Base-by-base conservation (phyloP, 2,329 filamentous ascomycete genomes). In the Aspergillus spinulosporus region DNA sequence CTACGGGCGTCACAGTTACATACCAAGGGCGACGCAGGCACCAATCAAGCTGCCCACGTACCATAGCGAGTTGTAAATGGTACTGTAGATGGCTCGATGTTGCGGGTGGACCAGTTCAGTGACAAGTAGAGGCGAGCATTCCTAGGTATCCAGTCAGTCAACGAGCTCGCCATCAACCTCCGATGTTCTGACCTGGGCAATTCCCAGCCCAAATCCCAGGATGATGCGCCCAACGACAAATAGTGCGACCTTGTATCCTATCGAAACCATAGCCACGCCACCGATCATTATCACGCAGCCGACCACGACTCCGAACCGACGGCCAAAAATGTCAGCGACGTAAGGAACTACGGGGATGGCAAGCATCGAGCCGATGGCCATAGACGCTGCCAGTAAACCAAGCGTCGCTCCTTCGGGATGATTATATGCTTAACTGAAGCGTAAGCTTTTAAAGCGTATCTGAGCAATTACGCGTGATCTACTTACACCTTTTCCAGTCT, bases 331-430 rank as follows among this genome's bases (percentile, higher is more conserved):
- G 72, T 82, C 80, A 31, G 78, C 77, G 21, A 74, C 72, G 64
- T 78, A 81, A 12, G 78, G 77, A 3, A 76, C 75, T 45, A 79
- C 69, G 3, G 78, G 76, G n/a, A 81, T 68, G 34, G 78, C 77
- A 11, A 73, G 70, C 34, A 82, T 69, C 9, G 76, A 78, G 53
- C 80, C 80, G 47, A 81, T 72, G 43, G 76, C 76, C 75, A 80
- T 78, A 60, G 80, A 80, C 49, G 73, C 74, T 54, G 75, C 76
- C 37, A 80, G 70, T 12, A 80, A 69, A 59, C 78, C 78, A 42
- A 77, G 69, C 15, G 70, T 67, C 2, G 74, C 63, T 4, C 72
- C 72, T 64, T 40, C 58, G 3, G 67, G 66, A 32, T 68, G 56
- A 37, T 66, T 46, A 56, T 68, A 69, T 1, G 52, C 52, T 54